phyloP scores from a whole-genome alignment of 768 basidiomycete species.

The Kwoniella dejecticola region DNA sequence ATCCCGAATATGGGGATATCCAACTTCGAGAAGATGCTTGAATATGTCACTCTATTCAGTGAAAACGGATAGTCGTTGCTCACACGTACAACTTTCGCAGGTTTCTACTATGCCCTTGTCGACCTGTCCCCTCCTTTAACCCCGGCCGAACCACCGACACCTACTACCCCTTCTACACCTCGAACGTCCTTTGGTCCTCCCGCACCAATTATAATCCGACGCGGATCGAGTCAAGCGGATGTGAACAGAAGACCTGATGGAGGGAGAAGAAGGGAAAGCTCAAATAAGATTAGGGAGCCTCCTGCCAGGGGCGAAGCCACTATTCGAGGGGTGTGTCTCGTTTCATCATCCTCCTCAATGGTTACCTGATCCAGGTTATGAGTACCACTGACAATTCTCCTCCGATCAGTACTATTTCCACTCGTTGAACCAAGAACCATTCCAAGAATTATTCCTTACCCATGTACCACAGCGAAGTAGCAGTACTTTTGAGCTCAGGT shows the following conservation, averaged over 20 bases:
- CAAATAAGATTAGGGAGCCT: slow-evolving; percentile 39
- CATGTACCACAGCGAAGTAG: slow-evolving; percentile 74
- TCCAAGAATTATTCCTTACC: slow-evolving; percentile 81
- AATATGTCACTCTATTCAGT: too few species aligned
- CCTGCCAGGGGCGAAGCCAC: slow-evolving; percentile 52
- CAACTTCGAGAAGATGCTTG: too few species aligned
- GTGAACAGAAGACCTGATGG: slow-evolving; percentile 12
- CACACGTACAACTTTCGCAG: slow-evolving; percentile 56
- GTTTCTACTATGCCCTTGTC: slow-evolving; percentile 93
- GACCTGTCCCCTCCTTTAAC: slow-evolving; percentile 75
- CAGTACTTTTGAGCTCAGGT: slow-evolving; percentile 86
- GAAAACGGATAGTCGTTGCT: too few species aligned
- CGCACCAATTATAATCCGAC: slow-evolving; percentile 20
- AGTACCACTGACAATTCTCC: slow-evolving; percentile 11
- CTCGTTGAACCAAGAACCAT: slow-evolving; percentile 61
- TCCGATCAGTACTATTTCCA: slow-evolving; percentile 71
- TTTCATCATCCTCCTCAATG: slow-evolving; percentile 11
- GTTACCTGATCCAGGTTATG: background rate
- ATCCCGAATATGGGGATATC: too few species aligned
- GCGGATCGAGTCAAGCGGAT: slow-evolving; percentile 13
- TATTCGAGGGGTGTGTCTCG: slow-evolving; percentile 40
- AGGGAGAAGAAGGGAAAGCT: slow-evolving; percentile 28
- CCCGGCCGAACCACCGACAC: slow-evolving; percentile 55
- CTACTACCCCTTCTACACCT: slow-evolving; percentile 50
- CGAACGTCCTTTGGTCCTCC: slow-evolving; percentile 51